These are phyloP conservation scores for Hypoxylon sp. DNA, from an alignment of 2,329 filamentous ascomycete species.

Conservation along the genomic window DNA sequence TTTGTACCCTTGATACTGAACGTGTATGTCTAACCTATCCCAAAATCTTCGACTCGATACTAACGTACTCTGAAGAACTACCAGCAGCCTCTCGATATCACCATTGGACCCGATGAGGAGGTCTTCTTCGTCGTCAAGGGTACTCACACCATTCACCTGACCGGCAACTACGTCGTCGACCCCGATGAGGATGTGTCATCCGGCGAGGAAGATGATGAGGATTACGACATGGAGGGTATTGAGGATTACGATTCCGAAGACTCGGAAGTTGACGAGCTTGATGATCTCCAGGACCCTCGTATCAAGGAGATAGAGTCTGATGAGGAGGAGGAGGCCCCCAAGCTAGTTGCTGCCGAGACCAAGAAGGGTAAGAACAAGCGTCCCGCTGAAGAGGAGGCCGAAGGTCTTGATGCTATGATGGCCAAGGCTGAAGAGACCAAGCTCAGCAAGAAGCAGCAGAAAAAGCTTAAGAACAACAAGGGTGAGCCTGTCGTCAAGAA, in stretches of 20 bases:
- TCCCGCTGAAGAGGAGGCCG: constrained; percentile 78
- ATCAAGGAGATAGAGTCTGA: constrained; percentile 87
- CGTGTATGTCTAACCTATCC: constrained; percentile 72
- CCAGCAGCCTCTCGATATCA: constrained; percentile 96
- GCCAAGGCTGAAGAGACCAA: constrained; percentile 81
- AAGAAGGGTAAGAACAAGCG: constrained; percentile 96
- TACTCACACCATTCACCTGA: constrained; percentile 91
- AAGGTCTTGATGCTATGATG: constrained; percentile 87
- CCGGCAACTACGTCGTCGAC: constrained; percentile 93
- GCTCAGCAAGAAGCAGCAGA: constrained; percentile 95
- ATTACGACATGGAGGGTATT: constrained; percentile 84
- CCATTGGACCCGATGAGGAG: constrained; percentile 87
- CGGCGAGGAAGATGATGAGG: constrained; percentile 75
- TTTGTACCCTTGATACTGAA: constrained; percentile 95
- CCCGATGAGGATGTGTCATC: constrained; percentile 75
- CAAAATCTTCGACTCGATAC: constrained; percentile 16
- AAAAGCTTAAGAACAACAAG: constrained; percentile 99
- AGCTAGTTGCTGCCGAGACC: constrained; percentile 66
- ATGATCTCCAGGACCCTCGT: constrained; percentile 83
- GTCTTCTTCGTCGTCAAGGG: constrained; percentile 94
- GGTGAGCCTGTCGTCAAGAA: constrained; percentile 83
- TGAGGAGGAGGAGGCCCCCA: constrained; percentile 79
- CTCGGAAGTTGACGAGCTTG: constrained; percentile 81
- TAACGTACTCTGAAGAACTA: constrained; percentile 75
- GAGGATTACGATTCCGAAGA: constrained; percentile 75